Evolutionary conservation across 2,329 filamentous ascomycete genomes (phyloP).

Genomic region (Aureobasidium mangrovei): DNA sequence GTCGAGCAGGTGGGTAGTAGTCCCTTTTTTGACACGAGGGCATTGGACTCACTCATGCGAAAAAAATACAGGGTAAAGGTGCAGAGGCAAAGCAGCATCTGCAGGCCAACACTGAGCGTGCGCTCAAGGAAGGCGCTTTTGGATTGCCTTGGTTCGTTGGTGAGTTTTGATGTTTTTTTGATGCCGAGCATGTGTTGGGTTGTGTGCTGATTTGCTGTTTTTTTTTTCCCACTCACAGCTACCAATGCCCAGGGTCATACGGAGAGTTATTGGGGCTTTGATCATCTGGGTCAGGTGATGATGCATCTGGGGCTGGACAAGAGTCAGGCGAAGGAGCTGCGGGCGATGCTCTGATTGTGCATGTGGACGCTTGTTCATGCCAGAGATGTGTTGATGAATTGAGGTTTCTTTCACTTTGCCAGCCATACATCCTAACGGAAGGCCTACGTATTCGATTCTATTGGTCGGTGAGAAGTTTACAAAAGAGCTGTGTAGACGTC

Average conservation of each 20-base stretch:
- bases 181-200: neutral
- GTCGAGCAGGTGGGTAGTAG: constrained; percentile 31
- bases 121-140: constrained; percentile 48
- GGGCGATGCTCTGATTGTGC: constrained; percentile 28
- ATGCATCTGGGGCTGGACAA: constrained; percentile 45
- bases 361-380: no score
- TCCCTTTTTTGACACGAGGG: neutral
- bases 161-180: constrained; percentile 21
- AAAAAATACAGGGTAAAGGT: constrained; percentile 3
- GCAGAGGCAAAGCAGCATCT: constrained; percentile 41
- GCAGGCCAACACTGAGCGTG: constrained; percentile 41
- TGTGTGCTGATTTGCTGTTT: constrained; percentile 11
- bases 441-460: no score
- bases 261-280: constrained; percentile 52
- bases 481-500: neutral
- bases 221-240: constrained; percentile 28
- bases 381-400: no score
- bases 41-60: neutral
- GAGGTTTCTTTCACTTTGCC: no score
- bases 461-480: no score
- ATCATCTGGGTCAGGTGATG: constrained; percentile 49
- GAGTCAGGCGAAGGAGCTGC: constrained; percentile 28
- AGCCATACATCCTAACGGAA: no score
- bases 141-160: constrained; percentile 50
- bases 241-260: constrained; percentile 45